Evolutionary conservation across 257 asterid genomes (phyloP), one percentile per base, ranked within the genome.

Genomic region (Thymus quinquecostatus): DNA sequence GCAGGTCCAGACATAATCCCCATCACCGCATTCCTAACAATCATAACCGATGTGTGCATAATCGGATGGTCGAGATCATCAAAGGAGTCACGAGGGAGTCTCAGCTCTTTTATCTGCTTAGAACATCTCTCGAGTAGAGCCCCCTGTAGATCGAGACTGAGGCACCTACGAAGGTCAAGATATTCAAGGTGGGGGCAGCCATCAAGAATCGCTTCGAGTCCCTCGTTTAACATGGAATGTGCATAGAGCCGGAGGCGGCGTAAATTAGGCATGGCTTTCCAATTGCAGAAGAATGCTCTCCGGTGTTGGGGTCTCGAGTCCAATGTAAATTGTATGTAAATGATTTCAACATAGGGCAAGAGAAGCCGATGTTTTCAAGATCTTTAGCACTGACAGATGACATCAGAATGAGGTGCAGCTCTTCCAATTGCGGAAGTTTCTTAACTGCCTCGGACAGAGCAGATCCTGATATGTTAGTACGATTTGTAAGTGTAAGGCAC

Each of bases 161-260:
- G 68, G 68, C 90, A 87, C 12, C 29, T 64, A 9, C 86, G 75
- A 6, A 87, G 40, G 77, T 82, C 88, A 10, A 87, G 85, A 14
- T 87, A 81, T 59, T 87, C 87, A 45, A 87, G 87, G 30, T 45
- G 64, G 1, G 85, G 81, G 60, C 90, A 85, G 9, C 81, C 80
- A 41, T 80, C 77, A 70, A 87, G 85, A 80, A 87, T 69, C 13
- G 84, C 82, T 65, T 69, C 36, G 73, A 81, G 66, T 2, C 83
- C 86, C 5, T 54, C 72, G 34, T 77, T 72, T 12, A 69, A 44
- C 79, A 83, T 64, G 27, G 1, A 3, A 55, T 78, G 74, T 64
- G 80, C 86, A 21, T 70, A 28, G 27, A 83, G 73, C 10, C 41
- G 45, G 58, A 87, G 88, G 38, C 74, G 81, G 53, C 36, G 75